These are phyloP conservation scores for Pythium aristosporum DNA, from an alignment of 352 stramenopile species.

Conservation along the genomic window DNA sequence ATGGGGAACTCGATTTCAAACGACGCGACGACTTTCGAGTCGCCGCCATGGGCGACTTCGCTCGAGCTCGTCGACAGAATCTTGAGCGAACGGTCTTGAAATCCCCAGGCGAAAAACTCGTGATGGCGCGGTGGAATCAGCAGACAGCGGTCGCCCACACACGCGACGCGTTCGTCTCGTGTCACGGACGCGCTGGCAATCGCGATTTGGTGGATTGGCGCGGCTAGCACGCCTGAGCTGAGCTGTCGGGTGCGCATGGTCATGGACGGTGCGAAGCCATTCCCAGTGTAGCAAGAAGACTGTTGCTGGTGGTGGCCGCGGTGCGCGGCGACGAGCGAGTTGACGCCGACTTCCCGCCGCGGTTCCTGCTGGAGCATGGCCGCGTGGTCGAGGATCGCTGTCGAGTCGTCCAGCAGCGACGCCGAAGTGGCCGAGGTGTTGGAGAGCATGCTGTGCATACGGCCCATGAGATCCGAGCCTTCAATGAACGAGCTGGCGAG, in stretches of 20 bases:
- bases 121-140: constrained; percentile 61
- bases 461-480: constrained; percentile 57
- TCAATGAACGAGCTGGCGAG: constrained; percentile 62
- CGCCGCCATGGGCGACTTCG: constrained; percentile 43
- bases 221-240: constrained; percentile 29
- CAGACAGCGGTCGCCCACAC: constrained; percentile 45
- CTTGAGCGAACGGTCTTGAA: constrained; percentile 65
- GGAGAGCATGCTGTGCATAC: constrained; percentile 71
- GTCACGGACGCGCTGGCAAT: constrained; percentile 46
- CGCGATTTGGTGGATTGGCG: constrained; percentile 47
- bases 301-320: constrained; percentile 27
- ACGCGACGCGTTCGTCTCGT: constrained; percentile 46
- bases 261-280: background rate
- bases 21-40: constrained; percentile 61
- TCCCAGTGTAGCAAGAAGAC: background rate
- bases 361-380: constrained; percentile 51
- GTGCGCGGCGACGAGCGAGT: constrained; percentile 45
- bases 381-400: constrained; percentile 48
- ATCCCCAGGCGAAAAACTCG: constrained; percentile 73
- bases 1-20: constrained; percentile 61
- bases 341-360: constrained; percentile 42
- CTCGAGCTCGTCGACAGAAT: constrained; percentile 41
- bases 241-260: constrained; percentile 30
- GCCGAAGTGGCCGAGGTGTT: constrained; percentile 23
- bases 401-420: constrained; percentile 24